Conservation (phyloP, 768 basidiomycete species). For the Mycena sanguinolenta region DNA sequence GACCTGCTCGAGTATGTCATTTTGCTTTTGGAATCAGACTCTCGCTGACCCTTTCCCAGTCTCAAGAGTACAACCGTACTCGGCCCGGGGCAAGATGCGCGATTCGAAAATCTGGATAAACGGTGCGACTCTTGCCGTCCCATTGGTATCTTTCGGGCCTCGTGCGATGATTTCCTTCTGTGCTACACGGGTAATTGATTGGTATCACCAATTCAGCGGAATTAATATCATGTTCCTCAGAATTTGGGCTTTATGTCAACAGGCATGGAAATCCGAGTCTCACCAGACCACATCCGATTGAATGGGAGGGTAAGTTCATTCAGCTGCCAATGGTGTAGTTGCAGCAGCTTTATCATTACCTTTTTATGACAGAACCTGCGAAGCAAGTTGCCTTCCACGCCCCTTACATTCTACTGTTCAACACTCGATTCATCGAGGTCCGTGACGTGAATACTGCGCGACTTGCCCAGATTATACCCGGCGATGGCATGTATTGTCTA, state of each 20-base stretch:
- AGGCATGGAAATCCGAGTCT: slow-evolving; percentile 89
- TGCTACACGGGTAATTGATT: slow-evolving; percentile 89
- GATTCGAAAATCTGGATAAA: slow-evolving; percentile 78
- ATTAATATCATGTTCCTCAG: slow-evolving; percentile 50
- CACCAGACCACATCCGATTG: slow-evolving; percentile 71
- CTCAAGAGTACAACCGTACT: slow-evolving; percentile 93
- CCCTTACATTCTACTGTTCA: slow-evolving; percentile 90
- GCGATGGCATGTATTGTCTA: slow-evolving; percentile 85
- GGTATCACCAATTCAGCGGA: not conserved
- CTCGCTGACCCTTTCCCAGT: slow-evolving; percentile 52
- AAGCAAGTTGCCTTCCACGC: slow-evolving; percentile 91
- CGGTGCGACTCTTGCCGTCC: slow-evolving; percentile 90
- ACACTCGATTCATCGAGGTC: slow-evolving; percentile 91
- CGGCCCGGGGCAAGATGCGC: slow-evolving; percentile 77
- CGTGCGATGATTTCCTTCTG: slow-evolving; percentile 92
- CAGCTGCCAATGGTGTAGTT: too few species aligned
- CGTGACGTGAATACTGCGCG: slow-evolving; percentile 86
- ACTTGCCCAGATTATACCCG: slow-evolving; percentile 85
- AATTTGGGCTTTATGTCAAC: slow-evolving; percentile 94
- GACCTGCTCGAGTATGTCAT: slow-evolving; percentile 93
- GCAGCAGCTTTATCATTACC: too few species aligned
- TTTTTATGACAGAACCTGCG: slow-evolving; percentile 62
- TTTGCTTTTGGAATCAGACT: slow-evolving; percentile 7
- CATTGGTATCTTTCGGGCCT: slow-evolving; percentile 94
- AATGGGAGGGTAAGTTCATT: slow-evolving; percentile 82